Conservation (phyloP, 805 yeast species). For the Ogataea dorogensis region DNA sequence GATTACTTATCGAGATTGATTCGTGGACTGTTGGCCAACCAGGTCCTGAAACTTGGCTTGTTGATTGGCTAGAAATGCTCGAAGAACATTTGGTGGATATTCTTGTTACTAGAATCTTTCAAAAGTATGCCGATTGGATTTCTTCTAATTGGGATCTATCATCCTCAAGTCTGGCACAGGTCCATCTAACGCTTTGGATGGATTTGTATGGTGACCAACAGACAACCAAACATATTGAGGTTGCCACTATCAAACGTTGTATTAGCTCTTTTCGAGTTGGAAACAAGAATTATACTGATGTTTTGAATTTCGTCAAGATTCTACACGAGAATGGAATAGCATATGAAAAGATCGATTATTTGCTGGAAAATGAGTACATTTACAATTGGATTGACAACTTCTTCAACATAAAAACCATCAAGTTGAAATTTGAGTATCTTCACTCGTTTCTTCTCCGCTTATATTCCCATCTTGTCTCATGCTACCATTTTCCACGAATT, state of each 20-base stretch:
- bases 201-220: constrained; percentile 33
- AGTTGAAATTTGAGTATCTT: constrained; percentile 6
- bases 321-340: constrained; percentile 12
- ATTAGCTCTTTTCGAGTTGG: constrained; percentile 28
- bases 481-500: constrained; percentile 7
- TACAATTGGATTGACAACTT: constrained; percentile 18
- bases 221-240: constrained; percentile 19
- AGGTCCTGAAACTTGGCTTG: constrained; percentile 26
- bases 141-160: constrained; percentile 19
- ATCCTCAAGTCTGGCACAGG: constrained; percentile 8
- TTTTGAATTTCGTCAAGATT: constrained; percentile 8
- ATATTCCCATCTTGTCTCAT: constrained; percentile 4
- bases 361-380: constrained; percentile 23
- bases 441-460: constrained; percentile 9
- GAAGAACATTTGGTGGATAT: constrained; percentile 17
- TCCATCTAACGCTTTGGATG: constrained; percentile 31
- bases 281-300: background rate
- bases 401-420: background rate
- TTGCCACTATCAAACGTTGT: constrained; percentile 55
- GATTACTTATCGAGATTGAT: constrained; percentile 32
- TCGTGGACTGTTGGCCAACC: constrained; percentile 35
- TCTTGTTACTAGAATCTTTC: constrained; percentile 15
- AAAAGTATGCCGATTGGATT: constrained; percentile 25
- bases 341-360: constrained; percentile 12
- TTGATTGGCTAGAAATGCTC: constrained; percentile 28